A percentile compares a stretch with the other conserved stretches of the same genome.
Conservation (phyloP, 2,329 filamentous ascomycete genomes). For the Magnaporthales sp. region DNA sequence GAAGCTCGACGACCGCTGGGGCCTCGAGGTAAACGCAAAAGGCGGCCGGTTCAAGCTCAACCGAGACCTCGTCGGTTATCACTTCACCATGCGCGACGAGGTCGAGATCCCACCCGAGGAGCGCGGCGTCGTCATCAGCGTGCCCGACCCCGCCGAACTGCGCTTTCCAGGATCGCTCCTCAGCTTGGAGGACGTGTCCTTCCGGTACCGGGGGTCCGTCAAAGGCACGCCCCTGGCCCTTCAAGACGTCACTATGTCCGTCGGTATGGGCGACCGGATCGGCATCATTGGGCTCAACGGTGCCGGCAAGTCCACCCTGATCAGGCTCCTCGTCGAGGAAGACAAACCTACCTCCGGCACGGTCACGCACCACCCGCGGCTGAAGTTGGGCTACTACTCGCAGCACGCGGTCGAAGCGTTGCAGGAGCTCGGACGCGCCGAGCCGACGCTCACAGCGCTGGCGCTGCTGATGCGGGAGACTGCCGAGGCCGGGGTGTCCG, state of each 20-base stretch:
- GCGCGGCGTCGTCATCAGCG: constrained; percentile 43
- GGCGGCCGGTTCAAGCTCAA: constrained; percentile 77
- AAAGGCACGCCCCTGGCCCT: constrained; percentile 29
- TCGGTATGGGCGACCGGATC: constrained; percentile 65
- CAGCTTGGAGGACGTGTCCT: constrained; percentile 60
- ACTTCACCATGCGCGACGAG: constrained; percentile 49
- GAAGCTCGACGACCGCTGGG: constrained; percentile 75
- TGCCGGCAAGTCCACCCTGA: constrained; percentile 70
- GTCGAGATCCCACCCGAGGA: constrained; percentile 63
- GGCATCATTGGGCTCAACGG: constrained; percentile 75
- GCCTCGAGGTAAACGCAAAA: constrained; percentile 61
- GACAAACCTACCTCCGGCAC: constrained; percentile 51
- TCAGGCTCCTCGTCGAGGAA: constrained; percentile 59
- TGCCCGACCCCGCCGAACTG: constrained; percentile 59
- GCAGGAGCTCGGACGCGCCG: constrained; percentile 39
- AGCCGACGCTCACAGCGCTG: constrained; percentile 54
- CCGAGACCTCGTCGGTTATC: constrained; percentile 58
- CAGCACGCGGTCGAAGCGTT: constrained; percentile 70
- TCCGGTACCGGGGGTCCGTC: constrained; percentile 43
- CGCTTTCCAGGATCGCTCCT: constrained; percentile 68
- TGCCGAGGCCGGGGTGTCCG: constrained; percentile 38
- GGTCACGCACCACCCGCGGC: constrained; percentile 56
- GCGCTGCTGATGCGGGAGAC: constrained; percentile 49
- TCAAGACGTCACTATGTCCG: constrained; percentile 55
- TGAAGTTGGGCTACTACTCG: constrained; percentile 68